Evolutionary conservation across 176 grass and related monocot genomes (phyloP).

Genomic region (Tuctoria greenei): DNA sequence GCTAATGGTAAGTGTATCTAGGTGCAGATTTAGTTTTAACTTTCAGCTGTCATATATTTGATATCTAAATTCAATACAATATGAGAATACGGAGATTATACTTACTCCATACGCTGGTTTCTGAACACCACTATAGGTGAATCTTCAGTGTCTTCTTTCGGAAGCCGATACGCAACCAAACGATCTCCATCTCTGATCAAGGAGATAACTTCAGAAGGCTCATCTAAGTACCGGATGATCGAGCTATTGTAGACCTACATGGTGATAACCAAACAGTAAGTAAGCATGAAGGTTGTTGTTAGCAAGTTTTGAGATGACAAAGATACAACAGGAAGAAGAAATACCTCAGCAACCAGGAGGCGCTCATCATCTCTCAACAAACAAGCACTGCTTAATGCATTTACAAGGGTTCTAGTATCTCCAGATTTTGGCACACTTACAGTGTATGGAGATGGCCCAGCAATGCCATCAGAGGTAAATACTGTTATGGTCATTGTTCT

Average conservation of each 20-base stretch:
- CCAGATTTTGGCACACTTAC: slow-evolving; percentile 77
- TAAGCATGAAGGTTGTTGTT: not conserved
- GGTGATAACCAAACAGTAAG: slow-evolving; percentile 27
- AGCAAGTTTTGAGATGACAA: slow-evolving; percentile 17
- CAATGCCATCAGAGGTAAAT: slow-evolving; percentile 60
- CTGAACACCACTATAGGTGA: slow-evolving; percentile 72
- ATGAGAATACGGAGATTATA: slow-evolving; percentile 31
- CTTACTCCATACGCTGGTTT: slow-evolving; percentile 83
- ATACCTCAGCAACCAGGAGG: slow-evolving; percentile 86
- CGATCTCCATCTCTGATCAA: slow-evolving; percentile 88
- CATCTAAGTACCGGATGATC: slow-evolving; percentile 86
- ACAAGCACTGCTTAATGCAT: slow-evolving; percentile 68
- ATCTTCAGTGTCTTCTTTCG: slow-evolving; percentile 75
- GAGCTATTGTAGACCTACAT: slow-evolving; percentile 74
- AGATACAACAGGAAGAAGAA: slow-evolving; percentile 16
- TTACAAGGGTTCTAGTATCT: slow-evolving; percentile 62
- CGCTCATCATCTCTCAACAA: slow-evolving; percentile 66
- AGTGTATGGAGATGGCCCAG: slow-evolving; percentile 64
- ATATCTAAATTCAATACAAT: slow-evolving; percentile 3
- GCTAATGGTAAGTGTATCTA: not conserved
- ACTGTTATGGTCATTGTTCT: slow-evolving; percentile 88
- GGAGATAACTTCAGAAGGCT: slow-evolving; percentile 76
- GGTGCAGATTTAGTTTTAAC: slow-evolving; percentile 15
- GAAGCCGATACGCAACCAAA: slow-evolving; percentile 75
- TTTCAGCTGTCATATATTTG: slow-evolving; percentile 8